Evolutionary conservation across 2,329 filamentous ascomycete genomes (phyloP).

Genomic region (Dothideomycetes sp.): DNA sequence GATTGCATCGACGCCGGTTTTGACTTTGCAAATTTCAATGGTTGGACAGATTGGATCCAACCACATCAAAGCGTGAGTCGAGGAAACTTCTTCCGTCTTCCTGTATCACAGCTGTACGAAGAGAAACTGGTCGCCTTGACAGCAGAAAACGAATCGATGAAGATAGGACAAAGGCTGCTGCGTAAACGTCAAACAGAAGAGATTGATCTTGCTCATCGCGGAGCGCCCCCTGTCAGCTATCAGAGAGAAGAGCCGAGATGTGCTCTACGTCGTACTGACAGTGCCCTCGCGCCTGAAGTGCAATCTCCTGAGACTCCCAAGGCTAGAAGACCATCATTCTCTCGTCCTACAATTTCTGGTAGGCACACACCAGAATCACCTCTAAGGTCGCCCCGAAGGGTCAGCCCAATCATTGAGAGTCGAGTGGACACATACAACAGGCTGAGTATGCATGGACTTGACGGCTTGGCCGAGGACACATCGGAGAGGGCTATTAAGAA

Average conservation of each 20-base stretch:
- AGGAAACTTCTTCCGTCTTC: constrained; percentile 51
- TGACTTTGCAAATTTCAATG: constrained; percentile 42
- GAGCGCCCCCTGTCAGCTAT: background rate
- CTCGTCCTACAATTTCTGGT: too few relatives aligned
- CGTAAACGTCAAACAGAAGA: constrained; percentile 3
- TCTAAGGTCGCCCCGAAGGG: constrained; percentile 14
- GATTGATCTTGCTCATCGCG: constrained; percentile 3
- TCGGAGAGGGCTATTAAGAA: constrained; percentile 48
- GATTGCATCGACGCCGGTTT: constrained; percentile 39
- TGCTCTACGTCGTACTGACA: background rate
- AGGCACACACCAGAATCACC: too few relatives aligned
- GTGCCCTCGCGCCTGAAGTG: constrained; percentile 4
- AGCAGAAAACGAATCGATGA: constrained; percentile 7
- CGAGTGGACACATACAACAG: constrained; percentile 18
- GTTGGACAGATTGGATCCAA: constrained; percentile 49
- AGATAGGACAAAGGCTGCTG: background rate
- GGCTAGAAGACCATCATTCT: background rate
- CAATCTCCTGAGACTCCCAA: too few relatives aligned
- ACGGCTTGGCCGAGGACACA: constrained; percentile 38
- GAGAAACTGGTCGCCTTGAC: constrained; percentile 33
- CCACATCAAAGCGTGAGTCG: constrained; percentile 40
- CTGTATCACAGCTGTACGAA: constrained; percentile 51
- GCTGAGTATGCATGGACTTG: constrained; percentile 20
- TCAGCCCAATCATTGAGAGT: constrained; percentile 24
- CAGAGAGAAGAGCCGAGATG: background rate